Percentiles rank a stretch among this genome's conserved stretches.
These are phyloP conservation scores for Bimuria novae-zelandiae DNA, from an alignment of 2,329 filamentous ascomycete species.

Conservation along the genomic window DNA sequence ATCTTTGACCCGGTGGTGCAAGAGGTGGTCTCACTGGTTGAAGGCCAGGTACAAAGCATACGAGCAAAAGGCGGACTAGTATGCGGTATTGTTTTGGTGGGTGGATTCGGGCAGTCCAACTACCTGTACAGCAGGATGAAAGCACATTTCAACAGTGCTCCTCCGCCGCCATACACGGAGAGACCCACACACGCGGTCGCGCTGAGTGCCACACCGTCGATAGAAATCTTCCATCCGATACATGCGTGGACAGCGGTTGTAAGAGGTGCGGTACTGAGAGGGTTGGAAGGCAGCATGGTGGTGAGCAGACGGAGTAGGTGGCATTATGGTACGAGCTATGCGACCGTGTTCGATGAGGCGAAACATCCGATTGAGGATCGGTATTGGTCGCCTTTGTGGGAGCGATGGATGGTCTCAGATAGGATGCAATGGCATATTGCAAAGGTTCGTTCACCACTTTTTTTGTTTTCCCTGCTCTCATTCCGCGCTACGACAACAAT, in stretches of 20 bases:
- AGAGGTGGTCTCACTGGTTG: slow-evolving; percentile 48
- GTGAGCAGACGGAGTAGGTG: slow-evolving; percentile 73
- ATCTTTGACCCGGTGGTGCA: slow-evolving; percentile 78
- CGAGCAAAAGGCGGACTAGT: slow-evolving; percentile 46
- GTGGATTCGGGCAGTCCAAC: slow-evolving; percentile 79
- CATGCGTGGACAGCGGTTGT: slow-evolving; percentile 84
- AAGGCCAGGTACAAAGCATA: slow-evolving; percentile 52
- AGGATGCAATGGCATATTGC: slow-evolving; percentile 86
- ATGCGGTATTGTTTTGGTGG: slow-evolving; percentile 76
- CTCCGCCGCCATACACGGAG: slow-evolving; percentile 66
- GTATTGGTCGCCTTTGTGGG: slow-evolving; percentile 81
- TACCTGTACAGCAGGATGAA: slow-evolving; percentile 73
- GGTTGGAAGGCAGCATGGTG: slow-evolving; percentile 79
- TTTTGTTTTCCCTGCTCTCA: background rate
- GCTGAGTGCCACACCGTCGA: slow-evolving; percentile 58
- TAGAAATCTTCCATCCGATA: slow-evolving; percentile 81
- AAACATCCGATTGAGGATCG: slow-evolving; percentile 74
- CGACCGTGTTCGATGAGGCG: slow-evolving; percentile 76
- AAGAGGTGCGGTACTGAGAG: slow-evolving; percentile 74
- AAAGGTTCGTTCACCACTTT: slow-evolving; percentile 59
- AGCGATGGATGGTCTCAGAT: slow-evolving; percentile 81
- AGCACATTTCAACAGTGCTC: slow-evolving; percentile 63
- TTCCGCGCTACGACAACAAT: too few relatives aligned
- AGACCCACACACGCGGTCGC: slow-evolving; percentile 67
- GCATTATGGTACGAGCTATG: slow-evolving; percentile 81